Conservation (phyloP, 306 rosid genomes). For the Astragalus glycyphyllos region DNA sequence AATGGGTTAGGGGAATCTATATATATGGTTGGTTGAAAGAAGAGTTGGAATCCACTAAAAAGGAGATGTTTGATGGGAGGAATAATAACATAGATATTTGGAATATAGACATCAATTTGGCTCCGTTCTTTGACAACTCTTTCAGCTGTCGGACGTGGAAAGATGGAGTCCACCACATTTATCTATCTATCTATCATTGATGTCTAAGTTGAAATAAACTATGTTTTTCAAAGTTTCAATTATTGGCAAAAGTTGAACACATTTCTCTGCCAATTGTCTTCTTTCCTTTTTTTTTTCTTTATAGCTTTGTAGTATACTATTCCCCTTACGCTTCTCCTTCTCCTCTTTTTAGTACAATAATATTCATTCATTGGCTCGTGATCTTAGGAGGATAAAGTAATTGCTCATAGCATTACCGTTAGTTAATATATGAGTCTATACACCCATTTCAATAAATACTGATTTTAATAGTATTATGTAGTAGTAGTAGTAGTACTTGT, state of each 20-base stretch:
- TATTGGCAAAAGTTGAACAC: constrained; percentile 52
- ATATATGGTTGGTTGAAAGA: constrained; percentile 67
- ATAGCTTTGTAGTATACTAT: constrained; percentile 4
- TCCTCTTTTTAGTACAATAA: constrained; percentile 7
- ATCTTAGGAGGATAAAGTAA: constrained; percentile 30
- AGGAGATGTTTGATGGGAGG: constrained; percentile 62
- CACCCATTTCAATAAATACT: too few relatives aligned
- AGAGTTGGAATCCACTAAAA: constrained; percentile 99
- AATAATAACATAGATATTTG: constrained; percentile 54
- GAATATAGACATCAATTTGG: constrained; percentile 54
- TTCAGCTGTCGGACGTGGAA: constrained; percentile 75
- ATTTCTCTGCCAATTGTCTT: constrained; percentile 39
- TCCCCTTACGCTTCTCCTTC: neutral
- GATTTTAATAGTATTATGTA: too few relatives aligned
- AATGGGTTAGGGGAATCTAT: constrained; percentile 53
- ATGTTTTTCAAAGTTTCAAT: constrained; percentile 45
- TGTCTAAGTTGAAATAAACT: constrained; percentile 45
- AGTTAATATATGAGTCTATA: too few relatives aligned
- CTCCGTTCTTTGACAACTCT: constrained; percentile 69
- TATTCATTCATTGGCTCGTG: constrained; percentile 31
- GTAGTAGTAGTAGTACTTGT: too few relatives aligned
- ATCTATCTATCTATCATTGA: constrained; percentile 40
- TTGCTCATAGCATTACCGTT: neutral
- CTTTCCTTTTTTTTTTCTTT: constrained; percentile 30
- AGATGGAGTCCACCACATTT: constrained; percentile 63